Evolutionary conservation across 2,329 filamentous ascomycete species (phyloP).

Genomic region (Ophiostoma triangulosporum): DNA sequence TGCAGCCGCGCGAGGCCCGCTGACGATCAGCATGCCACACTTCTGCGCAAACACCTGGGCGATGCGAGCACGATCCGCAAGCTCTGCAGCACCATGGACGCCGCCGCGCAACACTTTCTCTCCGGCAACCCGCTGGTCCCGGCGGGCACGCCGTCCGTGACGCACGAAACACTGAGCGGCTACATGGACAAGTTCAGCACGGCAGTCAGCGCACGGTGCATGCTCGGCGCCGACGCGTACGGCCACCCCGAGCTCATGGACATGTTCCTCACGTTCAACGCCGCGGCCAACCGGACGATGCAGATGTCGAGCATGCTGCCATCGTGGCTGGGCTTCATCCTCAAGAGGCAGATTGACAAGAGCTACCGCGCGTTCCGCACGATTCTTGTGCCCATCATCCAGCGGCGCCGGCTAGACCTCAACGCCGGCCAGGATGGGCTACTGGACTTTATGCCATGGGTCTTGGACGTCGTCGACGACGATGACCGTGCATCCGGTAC

Average conservation of each 20-base stretch:
- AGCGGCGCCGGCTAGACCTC: conserved; percentile 1
- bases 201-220: conserved; percentile 7
- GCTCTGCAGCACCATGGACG: conserved; percentile 3
- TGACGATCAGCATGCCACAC: conserved; percentile 1
- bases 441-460: conserved; percentile 8
- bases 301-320: conserved; percentile 6
- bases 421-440: conserved; percentile 1
- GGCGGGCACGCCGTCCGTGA: neutral
- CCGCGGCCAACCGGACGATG: conserved; percentile 4
- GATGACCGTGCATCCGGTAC: conserved; percentile 3
- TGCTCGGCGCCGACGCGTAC: conserved; percentile 7
- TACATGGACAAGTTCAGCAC: conserved; percentile 9
- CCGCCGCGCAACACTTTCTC: conserved; percentile 5
- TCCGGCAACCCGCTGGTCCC: neutral
- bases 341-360: conserved; percentile 1
- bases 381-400: conserved; percentile 8
- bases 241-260: conserved; percentile 7
- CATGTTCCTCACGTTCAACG: conserved; percentile 8
- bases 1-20: no score
- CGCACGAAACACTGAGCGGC: neutral
- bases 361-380: conserved; percentile 7
- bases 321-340: conserved; percentile 2
- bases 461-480: conserved; percentile 7
- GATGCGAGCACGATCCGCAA: conserved; percentile 4
- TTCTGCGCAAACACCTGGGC: conserved; percentile 7